Base-by-base conservation (phyloP, 2,329 filamentous ascomycete genomes). In the Xylaria sp. region DNA sequence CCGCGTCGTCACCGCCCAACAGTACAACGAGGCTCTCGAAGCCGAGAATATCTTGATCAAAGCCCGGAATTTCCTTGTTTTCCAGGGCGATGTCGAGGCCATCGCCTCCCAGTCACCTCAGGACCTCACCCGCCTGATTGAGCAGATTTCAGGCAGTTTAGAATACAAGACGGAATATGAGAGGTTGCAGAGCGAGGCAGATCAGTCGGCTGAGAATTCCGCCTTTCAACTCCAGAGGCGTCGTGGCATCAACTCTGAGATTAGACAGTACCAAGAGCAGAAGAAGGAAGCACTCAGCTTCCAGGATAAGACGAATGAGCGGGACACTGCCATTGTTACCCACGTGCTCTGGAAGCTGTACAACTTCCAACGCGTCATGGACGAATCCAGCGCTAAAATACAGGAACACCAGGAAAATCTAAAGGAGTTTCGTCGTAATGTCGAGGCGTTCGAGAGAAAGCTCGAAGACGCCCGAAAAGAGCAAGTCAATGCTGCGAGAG, bases 271-370 rank as follows among this genome's bases (percentile, higher is more conserved):
- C 77, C 92, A 97, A 77, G 94, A 98, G 79, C 95, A 98, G 81
- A 98, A 98, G 83, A 91, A 90, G 73, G 96, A 98, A 78, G 95
- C 95, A 5, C 96, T 99, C 73, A 95, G 91, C 74, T 99, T 95
- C 78, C 92, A 97, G 77, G 90, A 89, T 72, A 98, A 98, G 81
- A 92, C 92, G 1, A 92, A 96, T 63, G 93, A 98, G 79, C 90
- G 93, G 59, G 95, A 99, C 78, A 88, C 93, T 63, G 96, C 95
- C 8, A 92, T 98, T 65, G 93, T 98, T 64, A 94, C 92, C 0
- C 95, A 98, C 73, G 94, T 97, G 40, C 84, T 99, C 16, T 99
- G 95, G 95, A 98, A 98, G 81, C 86, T 99, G 1, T 98, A 93
- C 79, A 94, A 97, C 77, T 97, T 97, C 79, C 95, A 99, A 80